Percentiles rank a stretch among this genome's conserved stretches.
Conservation (phyloP, 306 rosid genomes). For the Morella rubra region DNA sequence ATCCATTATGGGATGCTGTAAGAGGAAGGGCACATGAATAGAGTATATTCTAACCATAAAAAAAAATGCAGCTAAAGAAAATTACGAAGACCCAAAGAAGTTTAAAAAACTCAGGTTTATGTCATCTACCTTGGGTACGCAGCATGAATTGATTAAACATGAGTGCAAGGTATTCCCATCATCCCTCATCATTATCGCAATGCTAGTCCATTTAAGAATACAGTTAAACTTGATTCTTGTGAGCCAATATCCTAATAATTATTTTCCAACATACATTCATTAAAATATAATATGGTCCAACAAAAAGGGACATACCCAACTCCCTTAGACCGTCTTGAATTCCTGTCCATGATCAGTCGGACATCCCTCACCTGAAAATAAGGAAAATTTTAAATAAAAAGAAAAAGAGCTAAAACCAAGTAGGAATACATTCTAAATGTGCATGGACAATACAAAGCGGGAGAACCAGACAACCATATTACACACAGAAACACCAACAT, state of each 20-base stretch:
- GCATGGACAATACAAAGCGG: slow-evolving; percentile 4
- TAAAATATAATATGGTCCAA: slow-evolving; percentile 19
- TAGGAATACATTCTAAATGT: neutral
- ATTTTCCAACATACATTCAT: slow-evolving; percentile 46
- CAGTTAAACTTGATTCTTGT: slow-evolving; percentile 78
- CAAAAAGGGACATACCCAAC: slow-evolving; percentile 82
- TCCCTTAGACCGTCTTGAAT: slow-evolving; percentile 97
- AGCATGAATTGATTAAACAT: slow-evolving; percentile 99
- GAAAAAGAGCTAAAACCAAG: neutral
- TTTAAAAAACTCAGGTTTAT: slow-evolving; percentile 55
- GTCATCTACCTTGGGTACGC: slow-evolving; percentile 87
- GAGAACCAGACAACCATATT: slow-evolving; percentile 16
- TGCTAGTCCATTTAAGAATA: slow-evolving; percentile 98
- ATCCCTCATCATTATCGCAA: slow-evolving; percentile 98
- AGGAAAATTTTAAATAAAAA: neutral
- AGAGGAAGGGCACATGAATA: slow-evolving; percentile 36
- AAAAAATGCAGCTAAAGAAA: slow-evolving; percentile 51
- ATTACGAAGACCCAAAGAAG: slow-evolving; percentile 47
- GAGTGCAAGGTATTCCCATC: slow-evolving; percentile 96
- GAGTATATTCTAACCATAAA: slow-evolving; percentile 41
- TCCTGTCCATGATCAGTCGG: slow-evolving; percentile 98
- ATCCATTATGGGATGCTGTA: slow-evolving; percentile 34
- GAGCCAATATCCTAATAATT: slow-evolving; percentile 48
- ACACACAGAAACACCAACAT: slow-evolving; percentile 32
- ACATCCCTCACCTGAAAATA: slow-evolving; percentile 93